A percentile compares a stretch with the other conserved stretches of the same genome.
phyloP scores from a whole-genome alignment of 2,329 filamentous ascomycete genomes.

The Leptographium lundbergii region DNA sequence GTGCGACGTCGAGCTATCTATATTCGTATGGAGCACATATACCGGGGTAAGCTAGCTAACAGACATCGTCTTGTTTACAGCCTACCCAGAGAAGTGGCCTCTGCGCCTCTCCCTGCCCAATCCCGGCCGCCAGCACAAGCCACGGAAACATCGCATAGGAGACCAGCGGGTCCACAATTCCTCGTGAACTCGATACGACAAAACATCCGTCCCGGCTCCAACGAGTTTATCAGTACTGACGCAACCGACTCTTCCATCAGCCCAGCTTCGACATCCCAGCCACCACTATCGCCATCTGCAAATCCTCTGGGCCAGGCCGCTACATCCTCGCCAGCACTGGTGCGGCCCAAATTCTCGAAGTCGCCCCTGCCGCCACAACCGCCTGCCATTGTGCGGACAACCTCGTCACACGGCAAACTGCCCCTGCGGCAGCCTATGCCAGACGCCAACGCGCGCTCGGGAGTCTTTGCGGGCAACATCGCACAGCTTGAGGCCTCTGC shows the following conservation, averaged over 20 bases:
- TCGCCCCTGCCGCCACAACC: background rate
- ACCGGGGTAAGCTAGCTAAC: background rate
- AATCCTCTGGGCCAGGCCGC: background rate
- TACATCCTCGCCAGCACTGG: background rate
- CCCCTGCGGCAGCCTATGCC: slow-evolving; percentile 46
- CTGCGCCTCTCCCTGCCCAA: slow-evolving; percentile 5
- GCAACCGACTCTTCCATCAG: background rate
- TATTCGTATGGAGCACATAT: background rate
- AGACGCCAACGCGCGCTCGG: slow-evolving; percentile 48
- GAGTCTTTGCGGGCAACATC: slow-evolving; percentile 53
- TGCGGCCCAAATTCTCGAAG: slow-evolving; percentile 6
- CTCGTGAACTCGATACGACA: slow-evolving; percentile 2
- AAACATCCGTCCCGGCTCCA: background rate
- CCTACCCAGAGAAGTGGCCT: background rate
- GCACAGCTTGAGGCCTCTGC: slow-evolving; percentile 64
- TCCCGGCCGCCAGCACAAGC: slow-evolving; percentile 7
- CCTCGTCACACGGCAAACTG: slow-evolving; percentile 30
- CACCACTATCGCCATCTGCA: background rate
- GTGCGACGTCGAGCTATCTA: background rate
- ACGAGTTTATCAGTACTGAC: background rate
- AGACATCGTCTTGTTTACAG: background rate
- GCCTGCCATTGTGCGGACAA: slow-evolving; percentile 34
- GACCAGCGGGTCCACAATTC: background rate
- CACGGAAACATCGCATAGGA: slow-evolving; percentile 6
- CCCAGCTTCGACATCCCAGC: background rate